phyloP scores from a whole-genome alignment of 192 early-diverging fungal species.

The Entomortierella lignicola region DNA sequence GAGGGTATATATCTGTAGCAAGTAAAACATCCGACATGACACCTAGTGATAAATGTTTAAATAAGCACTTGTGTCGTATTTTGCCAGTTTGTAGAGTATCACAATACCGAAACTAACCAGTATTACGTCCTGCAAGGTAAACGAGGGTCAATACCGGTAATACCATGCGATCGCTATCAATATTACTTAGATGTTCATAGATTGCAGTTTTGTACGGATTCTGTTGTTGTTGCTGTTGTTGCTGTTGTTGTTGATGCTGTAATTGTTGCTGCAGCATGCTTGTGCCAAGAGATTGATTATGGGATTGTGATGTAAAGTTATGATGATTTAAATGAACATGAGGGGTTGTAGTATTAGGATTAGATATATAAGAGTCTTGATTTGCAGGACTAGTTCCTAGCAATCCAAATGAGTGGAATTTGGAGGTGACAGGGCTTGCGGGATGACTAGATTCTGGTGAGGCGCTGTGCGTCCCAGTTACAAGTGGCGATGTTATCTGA shows the following conservation, averaged over 20 bases:
- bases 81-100: too few relatives aligned
- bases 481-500: conserved; percentile 17
- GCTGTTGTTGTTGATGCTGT: conserved; percentile 18
- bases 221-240: conserved; percentile 10
- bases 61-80: not conserved
- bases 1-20: conserved; percentile 54
- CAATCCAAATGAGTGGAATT: conserved; percentile 50
- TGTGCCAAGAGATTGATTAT: not conserved
- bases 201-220: conserved; percentile 53
- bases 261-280: not conserved
- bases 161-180: conserved; percentile 37
- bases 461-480: conserved; percentile 6
- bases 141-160: conserved; percentile 49
- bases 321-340: conserved; percentile 1
- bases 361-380: conserved; percentile 15
- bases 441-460: conserved; percentile 52
- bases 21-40: conserved; percentile 54
- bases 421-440: conserved; percentile 47
- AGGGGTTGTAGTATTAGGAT: not conserved
- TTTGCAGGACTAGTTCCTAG: conserved; percentile 33
- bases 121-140: conserved; percentile 52
- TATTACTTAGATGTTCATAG: conserved; percentile 39
- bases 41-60: not conserved
- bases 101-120: conserved; percentile 15
- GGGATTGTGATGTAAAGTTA: not conserved